Base-by-base conservation (phyloP, 192 early-diverging fungal species). In the Entophlyctis helioformis region DNA sequence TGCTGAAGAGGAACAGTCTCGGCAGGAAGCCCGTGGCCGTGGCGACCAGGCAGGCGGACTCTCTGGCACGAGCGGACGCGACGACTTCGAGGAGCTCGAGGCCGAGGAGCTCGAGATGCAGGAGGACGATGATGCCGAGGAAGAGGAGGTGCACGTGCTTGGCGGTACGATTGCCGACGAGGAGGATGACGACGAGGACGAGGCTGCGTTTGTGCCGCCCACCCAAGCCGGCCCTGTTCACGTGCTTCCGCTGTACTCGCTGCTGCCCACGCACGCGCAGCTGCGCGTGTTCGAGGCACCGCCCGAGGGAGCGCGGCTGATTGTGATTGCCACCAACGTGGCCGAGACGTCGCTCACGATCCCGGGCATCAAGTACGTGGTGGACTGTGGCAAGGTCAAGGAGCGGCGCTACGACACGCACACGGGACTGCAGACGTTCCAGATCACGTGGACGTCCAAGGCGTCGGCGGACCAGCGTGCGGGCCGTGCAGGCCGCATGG, bases 281-380 rank as follows among this genome's bases (percentile, higher is more conserved):
- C 66, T 97, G 60, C 69, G 77, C 27, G 89, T 97, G 1, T 99
- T 99, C 67, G 74, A 87, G 39, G 63, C 76, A 10, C 85, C 87
- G 28, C 94, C 96, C 7, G 66, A 80, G 13, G 92, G 92, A 27
- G 78, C 80, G 13, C 78, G 96, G 12, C 66, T 97, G 16, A 90
- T 89, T 54, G 89, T 99, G 10, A 72, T 99, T 15, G 92, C 92
- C 5, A 98, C 95, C 39, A 96, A 98, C 54, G 89, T 98, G 3
- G 95, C 95, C n/a, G 95, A 98, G 69, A 98, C 95, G 0, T 91
- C 87, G 11, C 78, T 98, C 18, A 98, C 95, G 2, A 96, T 98
- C 31, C 92, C 95, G 7, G 84, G 84, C 23, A 85, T 98, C 46
- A 76, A 80, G 16, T 96, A 96, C 54, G 95, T 98, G 3, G 84